Evolutionary conservation across 1,284 basidiomycete genomes (phyloP).

Genomic region (Fomes fomentarius): DNA sequence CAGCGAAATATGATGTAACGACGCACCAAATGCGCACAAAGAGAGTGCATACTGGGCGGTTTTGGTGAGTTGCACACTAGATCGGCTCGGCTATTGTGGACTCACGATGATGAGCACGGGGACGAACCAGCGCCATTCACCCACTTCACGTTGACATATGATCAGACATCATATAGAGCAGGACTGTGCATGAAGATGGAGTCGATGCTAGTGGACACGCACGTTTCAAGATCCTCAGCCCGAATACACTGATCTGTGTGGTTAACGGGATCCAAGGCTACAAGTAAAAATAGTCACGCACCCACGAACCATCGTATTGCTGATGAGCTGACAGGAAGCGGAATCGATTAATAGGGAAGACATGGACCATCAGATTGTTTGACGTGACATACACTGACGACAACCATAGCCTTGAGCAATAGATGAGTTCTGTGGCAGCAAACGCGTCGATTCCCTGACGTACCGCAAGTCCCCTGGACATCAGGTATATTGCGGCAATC

Average conservation of each 20-base stretch:
- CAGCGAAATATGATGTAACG: neutral
- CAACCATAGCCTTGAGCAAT: slow-evolving; percentile 12
- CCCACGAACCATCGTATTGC: slow-evolving; percentile 11
- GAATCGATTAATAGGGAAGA: too few relatives aligned
- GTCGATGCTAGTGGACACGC: neutral
- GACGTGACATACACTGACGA: neutral
- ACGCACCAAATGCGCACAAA: slow-evolving; percentile 7
- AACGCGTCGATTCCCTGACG: too few relatives aligned
- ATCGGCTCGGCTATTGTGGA: neutral
- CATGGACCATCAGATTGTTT: neutral
- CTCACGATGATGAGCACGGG: slow-evolving; percentile 8
- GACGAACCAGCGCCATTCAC: slow-evolving; percentile 8
- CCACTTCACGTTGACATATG: too few relatives aligned
- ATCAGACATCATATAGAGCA: neutral
- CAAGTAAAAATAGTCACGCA: neutral
- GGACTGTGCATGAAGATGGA: too few relatives aligned
- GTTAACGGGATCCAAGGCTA: neutral
- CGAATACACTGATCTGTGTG: neutral
- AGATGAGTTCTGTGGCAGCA: too few relatives aligned
- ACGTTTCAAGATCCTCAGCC: slow-evolving; percentile 13
- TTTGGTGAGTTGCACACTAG: neutral
- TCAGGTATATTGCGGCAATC: too few relatives aligned
- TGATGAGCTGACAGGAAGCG: slow-evolving; percentile 13
- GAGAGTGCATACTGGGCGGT: too few relatives aligned
- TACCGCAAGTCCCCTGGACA: too few relatives aligned